A percentile compares a stretch with the other conserved stretches of the same genome.
Conservation (phyloP, 169 alveolate genomes). For the Babesia bigemina region DNA sequence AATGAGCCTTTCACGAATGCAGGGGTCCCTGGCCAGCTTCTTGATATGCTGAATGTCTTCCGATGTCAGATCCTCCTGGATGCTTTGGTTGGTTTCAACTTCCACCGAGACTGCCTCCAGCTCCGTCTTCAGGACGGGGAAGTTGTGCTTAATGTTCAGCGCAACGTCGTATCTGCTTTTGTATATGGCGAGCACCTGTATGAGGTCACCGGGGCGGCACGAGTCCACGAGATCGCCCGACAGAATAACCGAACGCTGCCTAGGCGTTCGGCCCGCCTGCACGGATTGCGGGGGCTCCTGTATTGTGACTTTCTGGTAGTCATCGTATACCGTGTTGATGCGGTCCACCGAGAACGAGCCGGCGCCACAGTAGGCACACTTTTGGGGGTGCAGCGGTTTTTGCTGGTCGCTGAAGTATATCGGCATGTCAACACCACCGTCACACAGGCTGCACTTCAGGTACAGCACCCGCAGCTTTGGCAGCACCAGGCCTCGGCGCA, state of each 20-base stretch:
- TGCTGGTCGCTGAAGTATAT: slow-evolving; percentile 77
- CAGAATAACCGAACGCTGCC: slow-evolving; percentile 94
- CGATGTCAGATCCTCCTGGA: slow-evolving; percentile 89
- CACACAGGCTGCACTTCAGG: slow-evolving; percentile 87
- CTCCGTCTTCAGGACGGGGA: slow-evolving; percentile 94
- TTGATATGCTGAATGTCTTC: slow-evolving; percentile 91
- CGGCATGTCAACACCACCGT: slow-evolving; percentile 77
- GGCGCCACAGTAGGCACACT: slow-evolving; percentile 92
- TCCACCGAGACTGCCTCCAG: slow-evolving; percentile 94
- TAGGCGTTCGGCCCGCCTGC: slow-evolving; percentile 99
- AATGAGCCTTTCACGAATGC: slow-evolving; percentile 91
- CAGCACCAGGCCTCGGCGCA: slow-evolving; percentile 86
- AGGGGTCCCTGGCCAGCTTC: slow-evolving; percentile 89
- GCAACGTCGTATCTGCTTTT: slow-evolving; percentile 91
- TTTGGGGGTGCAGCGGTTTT: slow-evolving; percentile 81
- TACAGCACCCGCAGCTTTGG: slow-evolving; percentile 90
- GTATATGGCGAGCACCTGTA: slow-evolving; percentile 95
- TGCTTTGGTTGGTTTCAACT: slow-evolving; percentile 87
- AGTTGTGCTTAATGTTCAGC: slow-evolving; percentile 94
- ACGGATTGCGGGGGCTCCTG: slow-evolving; percentile 97
- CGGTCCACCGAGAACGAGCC: slow-evolving; percentile 89
- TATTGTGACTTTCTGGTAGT: slow-evolving; percentile 94
- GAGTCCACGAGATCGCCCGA: slow-evolving; percentile 96
- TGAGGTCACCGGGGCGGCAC: slow-evolving; percentile 99
- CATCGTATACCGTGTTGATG: slow-evolving; percentile 92